Evolutionary conservation across 176 grass and related monocot species (phyloP).

Genomic region (Aegilops umbellulata): DNA sequence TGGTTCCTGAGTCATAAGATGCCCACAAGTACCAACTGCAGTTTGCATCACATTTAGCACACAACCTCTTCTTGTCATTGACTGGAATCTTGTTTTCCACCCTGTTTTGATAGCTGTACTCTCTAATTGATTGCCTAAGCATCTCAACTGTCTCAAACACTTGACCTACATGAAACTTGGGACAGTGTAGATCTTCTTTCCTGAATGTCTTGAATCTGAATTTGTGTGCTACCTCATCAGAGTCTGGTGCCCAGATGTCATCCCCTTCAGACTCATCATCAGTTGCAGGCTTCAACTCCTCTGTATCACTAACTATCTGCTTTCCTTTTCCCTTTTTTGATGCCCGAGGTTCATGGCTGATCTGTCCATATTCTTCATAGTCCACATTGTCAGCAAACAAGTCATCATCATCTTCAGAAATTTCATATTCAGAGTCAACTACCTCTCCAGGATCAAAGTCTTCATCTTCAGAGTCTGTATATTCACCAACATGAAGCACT

Average conservation of each 20-base stretch:
- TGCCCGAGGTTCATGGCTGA: no score
- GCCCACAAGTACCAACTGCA: not conserved
- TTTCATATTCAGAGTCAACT: no score
- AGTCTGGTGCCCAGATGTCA: not conserved
- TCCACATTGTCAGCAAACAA: no score
- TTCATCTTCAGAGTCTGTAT: no score
- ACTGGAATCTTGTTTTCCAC: not conserved
- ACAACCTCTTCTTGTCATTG: not conserved
- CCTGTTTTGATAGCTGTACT: not conserved
- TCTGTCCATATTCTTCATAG: no score
- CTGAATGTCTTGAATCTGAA: not conserved
- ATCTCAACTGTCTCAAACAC: not conserved
- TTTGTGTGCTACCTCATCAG: not conserved
- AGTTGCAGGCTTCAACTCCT: no score
- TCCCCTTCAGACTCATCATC: not conserved
- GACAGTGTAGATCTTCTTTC: not conserved
- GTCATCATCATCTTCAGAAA: no score
- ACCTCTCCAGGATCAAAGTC: no score
- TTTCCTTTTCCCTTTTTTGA: no score
- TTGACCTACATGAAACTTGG: not conserved
- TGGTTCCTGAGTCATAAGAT: not conserved
- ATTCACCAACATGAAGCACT: no score
- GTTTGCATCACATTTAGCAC: not conserved
- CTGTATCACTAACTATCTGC: no score
- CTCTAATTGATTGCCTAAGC: not conserved